Percentiles rank a stretch among this genome's conserved stretches.
Evolutionary conservation across 2,329 filamentous ascomycete genomes (phyloP).

Genomic region (Curvularia sp.): DNA sequence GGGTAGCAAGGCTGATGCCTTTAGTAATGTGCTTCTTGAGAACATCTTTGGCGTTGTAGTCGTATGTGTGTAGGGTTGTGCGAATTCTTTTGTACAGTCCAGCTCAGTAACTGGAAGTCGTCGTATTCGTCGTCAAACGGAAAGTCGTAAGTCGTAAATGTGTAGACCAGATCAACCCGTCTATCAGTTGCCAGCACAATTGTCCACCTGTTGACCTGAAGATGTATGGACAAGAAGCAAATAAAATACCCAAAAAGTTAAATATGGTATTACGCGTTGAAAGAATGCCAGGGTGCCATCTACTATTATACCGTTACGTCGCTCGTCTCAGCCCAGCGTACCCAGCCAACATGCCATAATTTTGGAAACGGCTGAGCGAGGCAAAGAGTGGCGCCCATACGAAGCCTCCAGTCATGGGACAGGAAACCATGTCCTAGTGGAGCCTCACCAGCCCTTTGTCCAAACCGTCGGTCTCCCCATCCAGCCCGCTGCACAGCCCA

Average conservation of each 20-base stretch:
- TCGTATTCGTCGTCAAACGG: conserved; percentile 11
- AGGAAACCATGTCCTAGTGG: conserved; percentile 5
- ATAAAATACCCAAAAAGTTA: neutral
- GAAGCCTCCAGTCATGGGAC: conserved; percentile 3
- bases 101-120: conserved; percentile 6
- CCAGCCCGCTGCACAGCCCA: conserved; percentile 20
- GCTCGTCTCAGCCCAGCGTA: conserved; percentile 24
- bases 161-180: conserved; percentile 8
- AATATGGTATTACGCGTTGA: neutral
- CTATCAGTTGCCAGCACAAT: neutral
- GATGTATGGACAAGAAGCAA: conserved; percentile 6
- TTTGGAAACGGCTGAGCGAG: conserved; percentile 23
- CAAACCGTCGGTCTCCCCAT: conserved; percentile 2
- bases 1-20: conserved; percentile 37
- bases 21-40: conserved; percentile 33
- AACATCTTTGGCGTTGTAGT: conserved; percentile 37
- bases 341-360: conserved; percentile 17
- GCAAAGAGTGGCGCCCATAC: conserved; percentile 13
- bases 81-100: neutral
- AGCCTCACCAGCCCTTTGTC: conserved; percentile 9
- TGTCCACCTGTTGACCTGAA: neutral
- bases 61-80: neutral
- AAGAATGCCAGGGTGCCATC: neutral
- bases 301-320: conserved; percentile 21
- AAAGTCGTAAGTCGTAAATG: conserved; percentile 15